Conservation (phyloP, 768 basidiomycete species). For the Lentinula edodes region DNA sequence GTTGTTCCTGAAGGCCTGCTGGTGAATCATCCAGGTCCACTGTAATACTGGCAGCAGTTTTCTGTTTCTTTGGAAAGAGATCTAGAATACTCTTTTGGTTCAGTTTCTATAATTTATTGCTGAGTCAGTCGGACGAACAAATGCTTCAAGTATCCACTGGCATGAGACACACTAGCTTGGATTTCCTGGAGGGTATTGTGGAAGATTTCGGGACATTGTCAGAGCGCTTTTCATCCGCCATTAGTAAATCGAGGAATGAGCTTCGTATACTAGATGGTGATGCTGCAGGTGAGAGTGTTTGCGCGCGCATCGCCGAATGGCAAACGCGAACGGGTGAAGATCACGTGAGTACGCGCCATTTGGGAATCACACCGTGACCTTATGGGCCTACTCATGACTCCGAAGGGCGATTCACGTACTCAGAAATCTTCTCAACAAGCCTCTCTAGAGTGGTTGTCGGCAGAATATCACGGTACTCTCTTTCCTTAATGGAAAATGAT, state of each 20-base stretch:
- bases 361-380: neutral
- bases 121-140: neutral
- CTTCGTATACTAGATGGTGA: neutral
- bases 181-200: constrained; percentile 13
- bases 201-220: neutral
- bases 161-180: constrained; percentile 21
- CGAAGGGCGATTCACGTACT: neutral
- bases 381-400: too few relatives aligned
- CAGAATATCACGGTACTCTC: constrained; percentile 33
- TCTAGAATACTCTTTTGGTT: constrained; percentile 22
- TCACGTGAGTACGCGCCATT: neutral
- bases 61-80: constrained; percentile 11
- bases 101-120: neutral
- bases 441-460: constrained; percentile 24
- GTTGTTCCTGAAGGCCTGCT: neutral
- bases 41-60: neutral
- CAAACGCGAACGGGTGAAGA: neutral
- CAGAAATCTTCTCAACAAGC: neutral
- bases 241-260: constrained; percentile 15
- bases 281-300: too few relatives aligned
- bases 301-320: neutral
- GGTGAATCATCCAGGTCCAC: neutral
- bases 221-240: constrained; percentile 16
- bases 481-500: too few relatives aligned
- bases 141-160: neutral